Evolutionary conservation across 2,329 filamentous ascomycete genomes (phyloP).

Genomic region (Venturia effusa): DNA sequence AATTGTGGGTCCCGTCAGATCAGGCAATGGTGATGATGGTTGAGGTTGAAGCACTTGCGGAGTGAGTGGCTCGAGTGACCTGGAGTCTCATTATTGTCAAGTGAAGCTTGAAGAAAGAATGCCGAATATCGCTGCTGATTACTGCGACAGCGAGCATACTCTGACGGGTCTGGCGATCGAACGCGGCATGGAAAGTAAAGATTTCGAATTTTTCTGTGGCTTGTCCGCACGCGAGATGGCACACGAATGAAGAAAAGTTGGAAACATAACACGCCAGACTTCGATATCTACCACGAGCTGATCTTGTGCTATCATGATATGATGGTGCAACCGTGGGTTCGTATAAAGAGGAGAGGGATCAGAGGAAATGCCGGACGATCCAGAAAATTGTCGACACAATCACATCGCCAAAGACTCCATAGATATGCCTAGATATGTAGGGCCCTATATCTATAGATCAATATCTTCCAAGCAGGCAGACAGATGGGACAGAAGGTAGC

Average conservation of each 20-base stretch:
- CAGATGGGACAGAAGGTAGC: constrained; percentile 3
- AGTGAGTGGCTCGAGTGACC: not conserved
- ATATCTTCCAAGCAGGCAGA: not conserved
- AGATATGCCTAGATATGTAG: too few species aligned
- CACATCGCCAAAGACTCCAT: not conserved
- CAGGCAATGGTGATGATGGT: not conserved
- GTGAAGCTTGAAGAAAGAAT: not conserved
- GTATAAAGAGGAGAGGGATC: not conserved
- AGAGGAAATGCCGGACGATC: not conserved
- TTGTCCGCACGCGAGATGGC: not conserved
- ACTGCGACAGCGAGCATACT: too few species aligned
- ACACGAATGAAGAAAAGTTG: not conserved
- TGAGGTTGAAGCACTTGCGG: not conserved
- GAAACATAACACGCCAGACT: not conserved
- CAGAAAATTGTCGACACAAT: not conserved
- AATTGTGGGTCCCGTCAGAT: not conserved
- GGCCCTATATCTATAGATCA: too few species aligned
- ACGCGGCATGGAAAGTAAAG: too few species aligned
- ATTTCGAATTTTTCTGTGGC: too few species aligned
- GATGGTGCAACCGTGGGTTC: not conserved
- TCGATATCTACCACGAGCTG: not conserved
- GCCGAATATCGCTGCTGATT: too few species aligned
- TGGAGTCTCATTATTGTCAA: not conserved
- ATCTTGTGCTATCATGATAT: not conserved
- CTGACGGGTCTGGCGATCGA: too few species aligned